Conservation (phyloP, 805 yeast species). For the Kodamaea laetipori region DNA sequence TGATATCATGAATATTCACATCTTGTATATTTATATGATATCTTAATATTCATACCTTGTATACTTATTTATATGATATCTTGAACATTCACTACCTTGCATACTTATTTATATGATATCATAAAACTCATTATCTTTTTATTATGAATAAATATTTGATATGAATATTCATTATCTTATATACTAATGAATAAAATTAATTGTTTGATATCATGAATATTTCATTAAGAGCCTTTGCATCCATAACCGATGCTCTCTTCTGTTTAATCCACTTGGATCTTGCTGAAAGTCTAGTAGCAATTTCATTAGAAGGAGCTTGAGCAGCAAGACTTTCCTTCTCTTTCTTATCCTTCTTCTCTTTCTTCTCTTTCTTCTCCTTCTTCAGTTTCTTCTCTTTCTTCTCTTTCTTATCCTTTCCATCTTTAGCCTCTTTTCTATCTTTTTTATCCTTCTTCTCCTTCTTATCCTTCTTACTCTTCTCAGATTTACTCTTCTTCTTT, state of each 20-base stretch:
- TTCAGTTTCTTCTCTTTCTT: slow-evolving; percentile 17
- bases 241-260: slow-evolving; percentile 90
- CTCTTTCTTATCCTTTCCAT: slow-evolving; percentile 29
- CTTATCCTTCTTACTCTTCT: slow-evolving; percentile 29
- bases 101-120: background rate
- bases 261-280: slow-evolving; percentile 88
- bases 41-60: background rate
- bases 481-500: slow-evolving; percentile 22
- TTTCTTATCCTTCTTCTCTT: slow-evolving; percentile 18
- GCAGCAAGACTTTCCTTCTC: slow-evolving; percentile 14
- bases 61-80: background rate
- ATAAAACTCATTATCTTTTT: no score
- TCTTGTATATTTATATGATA: background rate
- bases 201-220: slow-evolving; percentile 79
- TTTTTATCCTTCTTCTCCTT: slow-evolving; percentile 24
- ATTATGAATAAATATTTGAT: no score
- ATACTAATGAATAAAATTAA: background rate
- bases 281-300: slow-evolving; percentile 48
- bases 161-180: background rate
- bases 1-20: no score
- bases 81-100: no score
- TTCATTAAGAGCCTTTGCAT: slow-evolving; percentile 84
- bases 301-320: slow-evolving; percentile 26
- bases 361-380: slow-evolving; percentile 15
- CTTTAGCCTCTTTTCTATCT: slow-evolving; percentile 34